Base-by-base conservation (phyloP, 1,139 yeast genomes). In the Komagataea norvegica region DNA sequence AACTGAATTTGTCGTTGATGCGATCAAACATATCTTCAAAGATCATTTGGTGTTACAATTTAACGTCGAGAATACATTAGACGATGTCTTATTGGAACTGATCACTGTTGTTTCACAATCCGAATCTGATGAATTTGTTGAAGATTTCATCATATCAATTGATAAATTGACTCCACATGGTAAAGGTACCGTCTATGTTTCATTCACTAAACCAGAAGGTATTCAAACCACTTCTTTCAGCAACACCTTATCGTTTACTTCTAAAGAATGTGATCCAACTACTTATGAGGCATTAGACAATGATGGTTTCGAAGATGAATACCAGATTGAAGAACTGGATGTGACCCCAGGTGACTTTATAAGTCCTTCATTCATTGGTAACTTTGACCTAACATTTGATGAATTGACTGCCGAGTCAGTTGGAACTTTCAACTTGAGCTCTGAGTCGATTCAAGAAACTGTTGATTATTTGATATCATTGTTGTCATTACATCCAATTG, bases 231-330 rank as follows among this genome's bases (percentile, higher is more conserved):
- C 49, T 7, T 69, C 77, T 1, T 76, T 91, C 54, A 72, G 77
- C 37, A 85, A 84, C 59, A 74, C 78, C 13, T 69, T 91, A 45
- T 74, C 80, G 29, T 91, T 83, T 65, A 77, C 81, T 18, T 76
- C 87, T 41, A 83, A 82, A 61, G 97, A 89, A 59, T 69, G 85
- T 47, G 83, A 87, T 50, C 82, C 88, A 36, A 72, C 76, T 8
- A 82, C 88, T 18, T 81, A 82, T 25, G 77, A 69, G 47, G 79
- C 86, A 40, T 65, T 71, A 36, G 83, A 74, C 43, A 95, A 86
- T 40, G 94, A 84, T 53, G 96, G 96, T 3, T 87, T 82, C 74
- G 82, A 85, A 43, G 98, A 91, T 60, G 96, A 88, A 62, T 91
- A 89, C 63, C 93, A 83, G 58, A 75, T 91, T 48, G 96, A 89